These are phyloP conservation scores for Aspergillus calidoustus DNA, from an alignment of 2,329 filamentous ascomycete species.

Conservation along the genomic window DNA sequence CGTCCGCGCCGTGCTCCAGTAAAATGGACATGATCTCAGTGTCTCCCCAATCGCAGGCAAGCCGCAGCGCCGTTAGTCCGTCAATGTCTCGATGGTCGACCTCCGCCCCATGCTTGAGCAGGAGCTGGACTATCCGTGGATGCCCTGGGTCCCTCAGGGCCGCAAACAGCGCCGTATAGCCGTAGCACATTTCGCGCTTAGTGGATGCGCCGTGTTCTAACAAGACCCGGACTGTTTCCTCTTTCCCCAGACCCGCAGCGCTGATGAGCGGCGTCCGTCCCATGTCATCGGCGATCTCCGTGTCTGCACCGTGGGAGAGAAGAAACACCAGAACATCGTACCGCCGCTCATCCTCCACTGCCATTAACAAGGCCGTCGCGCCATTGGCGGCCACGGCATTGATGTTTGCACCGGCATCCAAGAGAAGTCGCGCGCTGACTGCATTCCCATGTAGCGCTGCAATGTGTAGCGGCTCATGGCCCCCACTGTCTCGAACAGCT, in stretches of 20 bases:
- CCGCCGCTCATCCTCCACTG: not conserved
- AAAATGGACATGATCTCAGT: not conserved
- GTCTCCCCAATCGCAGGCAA: not conserved
- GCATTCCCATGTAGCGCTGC: not conserved
- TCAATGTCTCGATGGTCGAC: not conserved
- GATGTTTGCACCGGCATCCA: not conserved
- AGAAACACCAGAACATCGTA: not conserved
- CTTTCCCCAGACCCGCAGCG: not conserved
- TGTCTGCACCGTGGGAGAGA: not conserved
- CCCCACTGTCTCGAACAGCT: not conserved
- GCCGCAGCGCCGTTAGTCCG: not conserved
- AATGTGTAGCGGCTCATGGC: not conserved
- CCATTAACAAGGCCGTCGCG: not conserved
- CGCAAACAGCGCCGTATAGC: not conserved
- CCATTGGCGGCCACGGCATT: not conserved
- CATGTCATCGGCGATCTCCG: not conserved
- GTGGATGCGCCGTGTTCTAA: not conserved
- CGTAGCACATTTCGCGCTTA: not conserved
- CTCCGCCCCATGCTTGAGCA: not conserved
- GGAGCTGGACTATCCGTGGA: not conserved
- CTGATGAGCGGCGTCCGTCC: not conserved
- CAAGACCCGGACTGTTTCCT: not conserved
- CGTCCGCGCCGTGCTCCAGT: not conserved
- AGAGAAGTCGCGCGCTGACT: not conserved
- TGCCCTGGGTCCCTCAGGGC: not conserved